Base-by-base conservation (phyloP, 179 eudicot genomes). In the Gypsophila paniculata region DNA sequence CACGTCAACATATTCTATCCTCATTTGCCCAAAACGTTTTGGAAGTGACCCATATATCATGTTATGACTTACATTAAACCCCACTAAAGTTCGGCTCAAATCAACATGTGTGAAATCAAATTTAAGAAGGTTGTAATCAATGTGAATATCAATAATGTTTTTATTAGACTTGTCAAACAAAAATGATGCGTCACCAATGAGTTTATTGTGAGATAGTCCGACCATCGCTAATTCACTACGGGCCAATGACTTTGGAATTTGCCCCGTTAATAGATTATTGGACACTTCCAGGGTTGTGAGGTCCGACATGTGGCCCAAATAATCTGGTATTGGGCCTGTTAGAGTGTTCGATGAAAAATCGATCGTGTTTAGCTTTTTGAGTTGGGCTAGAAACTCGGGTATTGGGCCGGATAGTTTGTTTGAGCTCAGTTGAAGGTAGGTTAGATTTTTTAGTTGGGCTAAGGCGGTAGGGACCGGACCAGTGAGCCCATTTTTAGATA, bases 21-120 rank as follows among this genome's bases (percentile, higher is more conserved):
- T 0, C 18, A 74, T n/a, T 52, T 11, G 46, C 8, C 72, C 60
- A 14, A 74, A 66, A 29, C 46, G 4, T 29, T 26, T 57, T 0
- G 77, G 77, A n/a, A 74, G 68, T 0, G 72, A 68, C 34, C 78
- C 78, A 38, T 65, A 73, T 65, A 73, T 73, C 71, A 21, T 54
- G 19, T 72, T 72, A 25, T 72, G 60, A 19, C 68, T 22, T 0
- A 72, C 25, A 61, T 61, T 6, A n/a, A 72, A n/a, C 2, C 1
- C 0, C 22, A 8, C 3, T 29, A 72, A 17, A n/a, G 1, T 8
- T 3, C 4, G 69, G 10, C 6, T 12, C 8, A 62, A 13, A 0
- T 72, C 69, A 15, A 62, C 61, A 12, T 72, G 29, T 7, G 68
- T 29, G 6, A 72, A 32, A 52, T 72, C 51, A 21, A 72, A 62